phyloP scores from a whole-genome alignment of 176 grass and related monocot genomes.

The Eragrostis curvula region DNA sequence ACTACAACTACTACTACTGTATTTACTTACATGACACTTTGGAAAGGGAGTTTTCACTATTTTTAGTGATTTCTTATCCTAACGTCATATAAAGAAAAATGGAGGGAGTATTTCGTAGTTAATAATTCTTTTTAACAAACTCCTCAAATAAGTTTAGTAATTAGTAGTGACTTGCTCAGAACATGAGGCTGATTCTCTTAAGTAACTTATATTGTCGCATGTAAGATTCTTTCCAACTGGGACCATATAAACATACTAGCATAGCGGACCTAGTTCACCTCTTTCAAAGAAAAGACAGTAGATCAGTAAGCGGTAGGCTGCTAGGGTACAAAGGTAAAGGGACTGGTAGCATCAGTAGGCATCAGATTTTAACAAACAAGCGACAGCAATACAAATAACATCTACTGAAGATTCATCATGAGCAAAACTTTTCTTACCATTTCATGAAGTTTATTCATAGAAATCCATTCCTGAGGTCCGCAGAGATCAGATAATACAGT shows the following conservation, averaged over 20 bases:
- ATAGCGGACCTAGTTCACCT: neutral
- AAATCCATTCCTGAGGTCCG: slow-evolving; percentile 64
- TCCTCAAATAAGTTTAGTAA: neutral
- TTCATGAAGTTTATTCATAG: slow-evolving; percentile 79
- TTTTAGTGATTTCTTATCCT: too few species aligned
- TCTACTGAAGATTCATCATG: neutral
- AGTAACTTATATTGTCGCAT: neutral
- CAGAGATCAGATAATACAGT: slow-evolving; percentile 73
- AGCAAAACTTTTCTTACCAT: slow-evolving; percentile 51
- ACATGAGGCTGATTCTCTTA: neutral
- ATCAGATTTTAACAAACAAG: neutral
- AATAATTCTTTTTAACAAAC: neutral
- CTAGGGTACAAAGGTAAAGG: neutral
- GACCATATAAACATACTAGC: neutral
- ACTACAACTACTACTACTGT: too few species aligned
- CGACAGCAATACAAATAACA: neutral
- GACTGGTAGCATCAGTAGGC: neutral
- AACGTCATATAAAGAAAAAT: too few species aligned
- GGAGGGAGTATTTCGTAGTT: neutral
- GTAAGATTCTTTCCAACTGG: neutral
- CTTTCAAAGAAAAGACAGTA: neutral
- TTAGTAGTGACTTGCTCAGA: neutral
- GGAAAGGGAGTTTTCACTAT: too few species aligned
- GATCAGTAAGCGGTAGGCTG: neutral
- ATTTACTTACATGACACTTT: too few species aligned